A percentile compares a stretch with the other conserved stretches of the same genome.
phyloP scores from a whole-genome alignment of 257 asterid species.

The Przewalskia tangutica region DNA sequence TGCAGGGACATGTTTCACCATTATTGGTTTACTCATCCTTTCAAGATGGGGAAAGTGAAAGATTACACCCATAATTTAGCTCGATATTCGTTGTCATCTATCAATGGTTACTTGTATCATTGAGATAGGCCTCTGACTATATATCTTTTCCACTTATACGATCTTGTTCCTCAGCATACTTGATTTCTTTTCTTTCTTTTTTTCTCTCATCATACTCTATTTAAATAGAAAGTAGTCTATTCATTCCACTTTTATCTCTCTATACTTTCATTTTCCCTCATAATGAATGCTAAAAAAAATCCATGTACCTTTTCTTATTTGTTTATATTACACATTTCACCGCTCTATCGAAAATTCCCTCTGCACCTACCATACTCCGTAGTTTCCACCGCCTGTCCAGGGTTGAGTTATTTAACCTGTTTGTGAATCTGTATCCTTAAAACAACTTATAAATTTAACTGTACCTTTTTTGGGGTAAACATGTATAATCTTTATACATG shows the following conservation, averaged over 20 bases:
- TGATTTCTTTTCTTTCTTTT: no score
- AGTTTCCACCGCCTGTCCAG: no score
- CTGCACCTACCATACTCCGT: no score
- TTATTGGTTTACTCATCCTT: conserved; percentile 34
- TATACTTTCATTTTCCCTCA: not conserved
- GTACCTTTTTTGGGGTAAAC: no score
- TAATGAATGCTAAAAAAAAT: no score
- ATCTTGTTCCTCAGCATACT: not conserved
- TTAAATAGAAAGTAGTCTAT: not conserved
- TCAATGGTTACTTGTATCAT: not conserved
- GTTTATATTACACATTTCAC: not conserved
- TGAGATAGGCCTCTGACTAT: not conserved
- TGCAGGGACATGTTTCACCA: conserved; percentile 20
- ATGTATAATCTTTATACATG: no score
- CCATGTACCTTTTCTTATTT: not conserved
- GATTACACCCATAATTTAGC: not conserved
- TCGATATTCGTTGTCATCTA: not conserved
- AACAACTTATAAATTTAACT: no score
- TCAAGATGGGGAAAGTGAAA: conserved; percentile 41
- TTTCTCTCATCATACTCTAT: not conserved
- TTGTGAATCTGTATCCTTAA: no score
- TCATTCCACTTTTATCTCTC: not conserved
- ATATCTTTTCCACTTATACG: not conserved
- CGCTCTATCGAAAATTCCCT: no score
- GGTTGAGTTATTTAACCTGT: no score